Conservation (phyloP, 306 rosid species). For the Cyclanthera cordifolia region DNA sequence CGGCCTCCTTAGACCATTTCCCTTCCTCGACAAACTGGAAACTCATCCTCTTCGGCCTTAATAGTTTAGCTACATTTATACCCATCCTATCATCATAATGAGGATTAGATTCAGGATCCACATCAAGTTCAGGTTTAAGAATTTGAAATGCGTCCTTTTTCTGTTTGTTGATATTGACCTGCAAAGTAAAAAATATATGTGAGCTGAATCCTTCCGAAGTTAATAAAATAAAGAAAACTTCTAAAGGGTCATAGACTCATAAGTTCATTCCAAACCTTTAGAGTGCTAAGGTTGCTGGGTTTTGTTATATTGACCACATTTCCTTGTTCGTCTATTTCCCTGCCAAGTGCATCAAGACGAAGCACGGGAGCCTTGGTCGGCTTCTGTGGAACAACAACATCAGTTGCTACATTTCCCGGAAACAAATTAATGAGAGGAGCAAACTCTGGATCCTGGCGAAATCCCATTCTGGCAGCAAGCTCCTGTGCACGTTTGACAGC, state of each 20-base stretch:
- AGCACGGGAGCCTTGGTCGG: slow-evolving; percentile 88
- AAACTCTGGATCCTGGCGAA: slow-evolving; percentile 91
- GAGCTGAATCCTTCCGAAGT: not conserved
- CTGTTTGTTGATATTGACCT: slow-evolving; percentile 94
- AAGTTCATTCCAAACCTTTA: slow-evolving; percentile 49
- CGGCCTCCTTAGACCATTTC: slow-evolving; percentile 92
- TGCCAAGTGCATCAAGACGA: slow-evolving; percentile 92
- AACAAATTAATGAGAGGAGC: slow-evolving; percentile 81
- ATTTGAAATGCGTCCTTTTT: slow-evolving; percentile 90
- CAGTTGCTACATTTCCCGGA: slow-evolving; percentile 63
- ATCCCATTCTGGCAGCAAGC: slow-evolving; percentile 91
- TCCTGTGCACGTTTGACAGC: slow-evolving; percentile 93
- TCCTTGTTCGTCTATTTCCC: slow-evolving; percentile 94
- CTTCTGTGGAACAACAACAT: slow-evolving; percentile 52
- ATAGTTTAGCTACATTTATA: slow-evolving; percentile 58
- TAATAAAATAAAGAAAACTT: not conserved
- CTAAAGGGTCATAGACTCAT: not conserved
- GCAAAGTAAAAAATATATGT: slow-evolving; percentile 19
- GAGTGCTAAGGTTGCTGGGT: slow-evolving; percentile 82
- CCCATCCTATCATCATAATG: slow-evolving; percentile 77
- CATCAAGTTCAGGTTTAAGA: slow-evolving; percentile 74
- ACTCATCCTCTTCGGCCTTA: slow-evolving; percentile 77
- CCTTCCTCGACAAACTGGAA: slow-evolving; percentile 92
- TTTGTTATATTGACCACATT: slow-evolving; percentile 61
- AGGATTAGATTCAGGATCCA: slow-evolving; percentile 78